Base-by-base conservation (phyloP, 2,329 filamentous ascomycete genomes). In the Penicillium corylophilum region DNA sequence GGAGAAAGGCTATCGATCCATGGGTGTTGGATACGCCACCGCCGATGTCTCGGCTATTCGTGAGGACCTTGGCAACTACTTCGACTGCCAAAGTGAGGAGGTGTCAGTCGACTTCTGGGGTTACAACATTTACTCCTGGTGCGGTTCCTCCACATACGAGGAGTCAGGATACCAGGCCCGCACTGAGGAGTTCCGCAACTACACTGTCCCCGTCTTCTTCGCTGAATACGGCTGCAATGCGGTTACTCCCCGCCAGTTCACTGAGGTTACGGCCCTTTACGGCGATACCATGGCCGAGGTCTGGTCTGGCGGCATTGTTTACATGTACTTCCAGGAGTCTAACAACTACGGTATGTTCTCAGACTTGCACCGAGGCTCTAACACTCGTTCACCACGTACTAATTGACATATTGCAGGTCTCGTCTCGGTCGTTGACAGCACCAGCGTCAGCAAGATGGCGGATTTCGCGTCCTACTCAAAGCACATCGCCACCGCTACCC, bases 101-200 rank as follows among this genome's bases (percentile, higher is more conserved):
- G 73, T 75, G 66, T 71, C 87, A 53, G 94, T 96, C 60, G 93
- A 96, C 74, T 96, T 93, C 80, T 96, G 90, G 90, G 93, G 93
- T 55, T 96, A 96, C 85, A 97, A 96, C 81, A 95, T 96, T 77
- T 97, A 96, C 82, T 95, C 90, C 39, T 97, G 93, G 93, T 97
- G 93, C 71, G 93, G 92, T 60, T 71, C 90, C 64, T 95, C 88
- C 67, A 84, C 79, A 63, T 93, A 88, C 77, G 67, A 79, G 26
- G 70, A 80, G 53, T 96, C 93, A 1, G 89, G 89, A 48, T 97
- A 91, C 75, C 81, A 86, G 58, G 79, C 84, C 53, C 87, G 92
- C 70, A 90, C 90, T 61, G 75, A 88, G 56, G 92, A 95, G 76
- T 96, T 96, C 78, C 74, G 79, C 53, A 83, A 86, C 69, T 97